Base-by-base conservation (phyloP, 2,329 filamentous ascomycete genomes). In the Xylariales sp. region DNA sequence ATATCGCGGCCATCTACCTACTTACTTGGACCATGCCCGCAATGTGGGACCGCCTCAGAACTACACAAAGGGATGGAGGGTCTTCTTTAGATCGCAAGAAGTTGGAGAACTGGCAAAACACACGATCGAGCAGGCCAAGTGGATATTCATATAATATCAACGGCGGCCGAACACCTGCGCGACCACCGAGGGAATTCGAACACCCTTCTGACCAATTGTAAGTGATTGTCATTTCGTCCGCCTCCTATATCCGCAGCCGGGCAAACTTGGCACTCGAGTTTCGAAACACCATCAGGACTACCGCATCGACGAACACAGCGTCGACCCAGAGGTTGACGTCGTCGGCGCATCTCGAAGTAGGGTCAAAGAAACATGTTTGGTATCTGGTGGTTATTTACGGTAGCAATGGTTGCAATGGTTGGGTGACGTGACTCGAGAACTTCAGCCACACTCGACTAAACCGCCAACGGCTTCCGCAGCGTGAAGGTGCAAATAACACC, bases 31-130 rank as follows among this genome's bases (percentile, higher is more conserved):
- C n/a, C n/a, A n/a, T 27, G 49, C 38, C 46, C 27, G 45, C 48
- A 46, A 65, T 66, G 63, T 65, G 60, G 57, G 62, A 65, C 49
- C 60, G 61, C 21, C 50, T 64, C 37, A 59, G 55, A 46, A 53
- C 51, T 29, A 41, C 41, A 31, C 52, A 50, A 48, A 37, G 33
- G 22, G 50, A 45, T 21, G 49, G 45, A 20, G 44, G 46, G 18
- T 42, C 52, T 24, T 22, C 46, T 25, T 27, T 56, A 16, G 46
- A 51, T 22, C 51, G 53, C 38, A 58, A 55, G 50, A 60, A 59
- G 42, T 46, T 58, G 40, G 54, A 60, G 38, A 51, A 57, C 39
- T 61, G 56, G 57, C 56, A 61, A 38, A 53, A 56, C 35, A 38
- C 51, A 28, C 58, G 53, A 32, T 51, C 55, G 4, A 46, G 47